Conservation (phyloP, 2,329 filamentous ascomycete species). For the Chaetomiaceae sp. region DNA sequence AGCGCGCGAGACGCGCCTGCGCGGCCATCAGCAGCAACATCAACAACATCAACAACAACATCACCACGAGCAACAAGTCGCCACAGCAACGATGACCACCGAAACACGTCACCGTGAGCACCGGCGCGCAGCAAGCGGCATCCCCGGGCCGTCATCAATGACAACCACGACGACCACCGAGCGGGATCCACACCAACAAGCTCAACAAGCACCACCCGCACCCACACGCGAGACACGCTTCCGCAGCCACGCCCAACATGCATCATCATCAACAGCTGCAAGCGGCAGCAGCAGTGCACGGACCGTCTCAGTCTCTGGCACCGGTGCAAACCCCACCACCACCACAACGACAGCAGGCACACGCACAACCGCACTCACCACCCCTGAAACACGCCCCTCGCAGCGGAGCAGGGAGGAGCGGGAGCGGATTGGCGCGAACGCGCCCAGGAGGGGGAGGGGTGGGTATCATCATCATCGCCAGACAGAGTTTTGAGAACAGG, state of each 20-base stretch:
- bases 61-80: background rate
- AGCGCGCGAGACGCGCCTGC: background rate
- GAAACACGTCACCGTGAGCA: background rate
- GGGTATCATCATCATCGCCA: background rate
- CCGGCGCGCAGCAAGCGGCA: background rate
- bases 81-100: background rate
- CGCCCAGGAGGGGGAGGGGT: conserved; percentile 23
- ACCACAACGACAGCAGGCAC: background rate
- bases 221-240: background rate
- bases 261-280: background rate
- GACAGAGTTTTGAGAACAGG: too few relatives aligned
- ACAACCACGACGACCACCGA: background rate
- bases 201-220: background rate
- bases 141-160: background rate
- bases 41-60: background rate
- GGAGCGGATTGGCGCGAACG: conserved; percentile 27
- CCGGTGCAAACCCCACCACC: too few relatives aligned
- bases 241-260: background rate
- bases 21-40: background rate
- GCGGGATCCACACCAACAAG: background rate
- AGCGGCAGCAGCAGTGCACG: too few relatives aligned
- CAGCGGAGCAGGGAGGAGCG: conserved; percentile 33
- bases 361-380: conserved; percentile 13
- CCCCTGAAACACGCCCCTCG: conserved; percentile 25
- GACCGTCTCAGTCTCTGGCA: too few relatives aligned